A percentile compares a stretch with the other conserved stretches of the same genome.
These are phyloP conservation scores for Physaria fendleri DNA, from an alignment of 345 rosid species.

Conservation along the genomic window DNA sequence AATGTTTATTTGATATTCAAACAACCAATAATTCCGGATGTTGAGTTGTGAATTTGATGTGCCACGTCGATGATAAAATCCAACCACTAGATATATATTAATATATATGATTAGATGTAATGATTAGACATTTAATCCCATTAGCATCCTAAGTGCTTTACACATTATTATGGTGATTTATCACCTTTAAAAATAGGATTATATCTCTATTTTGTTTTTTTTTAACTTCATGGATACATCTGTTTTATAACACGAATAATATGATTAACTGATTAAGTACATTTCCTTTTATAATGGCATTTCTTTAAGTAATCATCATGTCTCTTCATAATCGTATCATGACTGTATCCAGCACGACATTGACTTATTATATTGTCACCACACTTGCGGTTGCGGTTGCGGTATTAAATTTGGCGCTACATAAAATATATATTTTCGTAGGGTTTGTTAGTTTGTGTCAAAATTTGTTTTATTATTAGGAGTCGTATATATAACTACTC, in stretches of 20 bases:
- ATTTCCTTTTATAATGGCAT: neutral
- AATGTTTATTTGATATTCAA: slow-evolving; percentile 6
- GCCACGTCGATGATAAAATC: slow-evolving; percentile 20
- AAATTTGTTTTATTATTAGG: neutral
- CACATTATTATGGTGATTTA: neutral
- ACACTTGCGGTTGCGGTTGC: slow-evolving; percentile 28
- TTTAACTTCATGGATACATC: neutral
- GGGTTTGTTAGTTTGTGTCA: neutral
- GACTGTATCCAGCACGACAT: slow-evolving; percentile 30
- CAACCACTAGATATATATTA: slow-evolving; percentile 24
- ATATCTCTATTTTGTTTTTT: neutral
- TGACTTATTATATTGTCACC: slow-evolving; percentile 25
- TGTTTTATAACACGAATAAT: neutral
- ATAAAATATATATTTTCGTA: neutral
- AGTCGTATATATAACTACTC: slow-evolving; percentile 11
- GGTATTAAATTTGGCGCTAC: slow-evolving; percentile 4
- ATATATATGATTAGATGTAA: slow-evolving; percentile 19
- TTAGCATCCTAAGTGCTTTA: slow-evolving; percentile 9
- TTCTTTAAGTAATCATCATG: neutral
- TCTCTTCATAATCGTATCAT: slow-evolving; percentile 17
- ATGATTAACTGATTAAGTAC: neutral
- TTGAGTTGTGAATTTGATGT: slow-evolving; percentile 23
- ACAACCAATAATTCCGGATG: slow-evolving; percentile 16
- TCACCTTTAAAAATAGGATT: neutral
- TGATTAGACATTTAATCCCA: slow-evolving; percentile 23